Evolutionary conservation across 2,329 filamentous ascomycete species (phyloP).

Genomic region (Ophiostoma angusticollis): DNA sequence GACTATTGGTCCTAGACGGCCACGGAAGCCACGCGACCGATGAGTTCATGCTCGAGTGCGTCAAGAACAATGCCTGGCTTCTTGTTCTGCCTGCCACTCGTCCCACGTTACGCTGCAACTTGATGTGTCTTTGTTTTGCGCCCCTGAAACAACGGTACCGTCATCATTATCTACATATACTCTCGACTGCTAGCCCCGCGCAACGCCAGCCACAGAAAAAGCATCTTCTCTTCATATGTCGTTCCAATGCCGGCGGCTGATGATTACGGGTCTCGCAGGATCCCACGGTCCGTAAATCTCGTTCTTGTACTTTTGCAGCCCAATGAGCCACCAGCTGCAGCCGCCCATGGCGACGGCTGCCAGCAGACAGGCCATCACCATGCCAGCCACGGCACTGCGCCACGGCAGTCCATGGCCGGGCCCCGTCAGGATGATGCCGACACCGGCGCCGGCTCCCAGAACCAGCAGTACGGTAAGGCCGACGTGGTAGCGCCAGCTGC

Average conservation of each 20-base stretch:
- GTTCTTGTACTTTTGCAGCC: conserved; percentile 96
- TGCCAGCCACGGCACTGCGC: conserved; percentile 53
- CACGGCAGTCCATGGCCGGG: conserved; percentile 33
- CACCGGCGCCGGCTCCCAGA: conserved; percentile 63
- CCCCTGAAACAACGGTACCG: too few species aligned
- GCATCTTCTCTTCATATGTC: conserved; percentile 22
- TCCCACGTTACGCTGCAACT: too few species aligned
- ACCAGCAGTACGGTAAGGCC: conserved; percentile 64
- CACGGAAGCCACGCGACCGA: too few species aligned
- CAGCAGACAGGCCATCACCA: conserved; percentile 61
- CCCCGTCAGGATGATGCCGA: conserved; percentile 49
- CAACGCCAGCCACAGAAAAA: too few species aligned
- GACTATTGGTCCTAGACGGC: too few species aligned
- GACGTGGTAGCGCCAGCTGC: conserved; percentile 71
- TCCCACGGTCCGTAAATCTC: conserved; percentile 98
- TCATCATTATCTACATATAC: too few species aligned
- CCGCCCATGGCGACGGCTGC: conserved; percentile 74
- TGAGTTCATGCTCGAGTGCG: too few species aligned
- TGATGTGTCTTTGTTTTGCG: too few species aligned
- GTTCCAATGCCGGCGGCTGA: conserved; percentile 49
- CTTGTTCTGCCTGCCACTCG: too few species aligned
- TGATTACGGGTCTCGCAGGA: conserved; percentile 77
- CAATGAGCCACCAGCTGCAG: conserved; percentile 96
- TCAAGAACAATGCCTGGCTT: too few species aligned
- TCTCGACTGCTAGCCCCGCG: too few species aligned